Percentiles rank a stretch among this genome's conserved stretches.
Evolutionary conservation across 192 early-diverging fungal species (phyloP).

Genomic region (Gamsiella multidivaricata): DNA sequence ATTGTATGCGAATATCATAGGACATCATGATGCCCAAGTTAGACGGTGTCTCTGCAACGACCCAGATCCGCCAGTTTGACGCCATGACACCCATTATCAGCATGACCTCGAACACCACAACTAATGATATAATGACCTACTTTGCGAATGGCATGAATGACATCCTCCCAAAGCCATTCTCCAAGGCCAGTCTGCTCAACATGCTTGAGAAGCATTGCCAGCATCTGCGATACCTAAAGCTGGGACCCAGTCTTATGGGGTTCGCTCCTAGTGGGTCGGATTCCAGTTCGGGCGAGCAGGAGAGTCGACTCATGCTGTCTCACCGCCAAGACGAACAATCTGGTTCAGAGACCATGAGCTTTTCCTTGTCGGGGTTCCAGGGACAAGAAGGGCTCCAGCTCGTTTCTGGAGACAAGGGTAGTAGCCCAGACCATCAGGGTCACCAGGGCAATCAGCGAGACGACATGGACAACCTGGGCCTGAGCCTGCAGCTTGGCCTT

Average conservation of each 20-base stretch:
- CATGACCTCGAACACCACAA: slow-evolving; percentile 76
- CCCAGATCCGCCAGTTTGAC: slow-evolving; percentile 77
- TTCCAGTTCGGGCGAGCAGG: slow-evolving; percentile 6
- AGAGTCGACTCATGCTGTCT: slow-evolving; percentile 23
- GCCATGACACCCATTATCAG: slow-evolving; percentile 73
- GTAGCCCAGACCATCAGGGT: slow-evolving; percentile 2
- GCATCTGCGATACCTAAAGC: slow-evolving; percentile 52
- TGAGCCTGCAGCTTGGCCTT: slow-evolving; percentile 24
- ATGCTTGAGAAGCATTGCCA: slow-evolving; percentile 68
- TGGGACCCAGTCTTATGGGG: slow-evolving; percentile 22
- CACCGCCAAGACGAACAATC: slow-evolving; percentile 10
- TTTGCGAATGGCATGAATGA: slow-evolving; percentile 77
- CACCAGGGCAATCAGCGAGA: slow-evolving; percentile 13
- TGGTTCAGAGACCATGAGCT: slow-evolving; percentile 10
- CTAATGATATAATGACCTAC: slow-evolving; percentile 70
- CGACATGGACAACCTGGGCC: slow-evolving; percentile 11
- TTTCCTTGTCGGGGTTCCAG: slow-evolving; percentile 13
- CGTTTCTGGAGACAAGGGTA: neutral
- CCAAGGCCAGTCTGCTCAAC: slow-evolving; percentile 53
- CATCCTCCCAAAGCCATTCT: slow-evolving; percentile 76
- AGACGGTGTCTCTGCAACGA: slow-evolving; percentile 73
- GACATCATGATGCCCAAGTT: slow-evolving; percentile 81
- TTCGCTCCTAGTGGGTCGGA: neutral
- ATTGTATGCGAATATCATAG: slow-evolving; percentile 30
- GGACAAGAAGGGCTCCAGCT: slow-evolving; percentile 18